These are phyloP conservation scores for Nannizziopsis barbatae DNA, from an alignment of 2,329 filamentous ascomycete genomes.

Conservation along the genomic window DNA sequence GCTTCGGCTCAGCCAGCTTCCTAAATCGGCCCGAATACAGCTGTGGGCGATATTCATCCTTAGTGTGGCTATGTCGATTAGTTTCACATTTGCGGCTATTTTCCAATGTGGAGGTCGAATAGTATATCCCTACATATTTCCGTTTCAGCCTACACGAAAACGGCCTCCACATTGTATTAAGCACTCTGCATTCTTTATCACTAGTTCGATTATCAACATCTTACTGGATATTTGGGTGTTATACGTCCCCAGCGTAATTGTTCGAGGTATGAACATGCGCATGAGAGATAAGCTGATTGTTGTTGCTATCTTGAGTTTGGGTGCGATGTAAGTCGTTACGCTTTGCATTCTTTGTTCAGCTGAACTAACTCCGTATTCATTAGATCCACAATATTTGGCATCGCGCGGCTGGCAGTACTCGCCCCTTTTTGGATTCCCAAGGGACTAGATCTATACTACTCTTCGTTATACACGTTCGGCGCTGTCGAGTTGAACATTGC, in stretches of 20 bases:
- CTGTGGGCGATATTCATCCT: constrained; percentile 16
- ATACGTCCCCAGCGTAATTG: constrained; percentile 11
- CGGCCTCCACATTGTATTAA: constrained; percentile 24
- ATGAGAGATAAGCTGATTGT: constrained; percentile 11
- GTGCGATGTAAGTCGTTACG: constrained; percentile 5
- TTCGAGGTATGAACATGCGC: constrained; percentile 14
- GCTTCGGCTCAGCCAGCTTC: constrained; percentile 12
- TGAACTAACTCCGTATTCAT: neutral
- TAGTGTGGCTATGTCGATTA: constrained; percentile 28
- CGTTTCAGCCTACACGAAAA: neutral
- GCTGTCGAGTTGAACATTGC: constrained; percentile 11
- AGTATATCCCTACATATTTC: constrained; percentile 24
- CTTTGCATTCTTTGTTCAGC: neutral
- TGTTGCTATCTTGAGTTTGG: constrained; percentile 11
- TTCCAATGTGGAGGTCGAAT: constrained; percentile 35
- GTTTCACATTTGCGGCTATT: constrained; percentile 30
- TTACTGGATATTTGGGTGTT: constrained; percentile 33
- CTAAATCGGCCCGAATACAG: constrained; percentile 1
- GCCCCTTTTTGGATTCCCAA: neutral
- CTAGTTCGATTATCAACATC: constrained; percentile 31
- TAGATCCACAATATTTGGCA: constrained; percentile 5
- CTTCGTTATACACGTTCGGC: constrained; percentile 8
- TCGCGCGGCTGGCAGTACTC: constrained; percentile 3
- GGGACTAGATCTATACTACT: neutral
- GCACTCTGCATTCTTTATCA: constrained; percentile 24